Conservation (phyloP, 2,329 filamentous ascomycete genomes). For the Endothia cerciana region DNA sequence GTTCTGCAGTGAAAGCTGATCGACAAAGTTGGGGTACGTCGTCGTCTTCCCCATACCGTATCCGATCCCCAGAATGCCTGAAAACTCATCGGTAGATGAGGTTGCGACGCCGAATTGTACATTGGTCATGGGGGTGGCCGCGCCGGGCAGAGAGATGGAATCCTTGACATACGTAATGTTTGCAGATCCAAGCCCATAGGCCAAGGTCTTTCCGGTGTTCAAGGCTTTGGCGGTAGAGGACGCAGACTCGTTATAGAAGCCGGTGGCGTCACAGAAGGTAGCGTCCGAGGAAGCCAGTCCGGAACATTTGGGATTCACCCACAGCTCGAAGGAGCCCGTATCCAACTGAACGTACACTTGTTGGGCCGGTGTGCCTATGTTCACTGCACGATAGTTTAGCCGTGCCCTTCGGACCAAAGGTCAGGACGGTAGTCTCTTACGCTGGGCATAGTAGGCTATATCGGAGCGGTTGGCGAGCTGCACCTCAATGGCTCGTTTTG, state of each 20-base stretch:
- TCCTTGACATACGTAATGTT: conserved; percentile 55
- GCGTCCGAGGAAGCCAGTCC: conserved; percentile 46
- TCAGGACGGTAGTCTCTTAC: conserved; percentile 33
- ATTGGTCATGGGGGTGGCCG: conserved; percentile 46
- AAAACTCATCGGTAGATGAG: conserved; percentile 49
- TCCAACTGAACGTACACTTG: conserved; percentile 59
- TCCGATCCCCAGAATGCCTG: conserved; percentile 75
- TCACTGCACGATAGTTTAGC: conserved; percentile 42
- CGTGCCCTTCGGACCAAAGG: conserved; percentile 32
- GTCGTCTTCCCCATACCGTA: conserved; percentile 58
- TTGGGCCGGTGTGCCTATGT: conserved; percentile 59
- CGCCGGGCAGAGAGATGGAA: conserved; percentile 47
- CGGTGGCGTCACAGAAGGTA: conserved; percentile 50
- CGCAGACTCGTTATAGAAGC: conserved; percentile 46
- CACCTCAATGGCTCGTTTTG: conserved; percentile 48
- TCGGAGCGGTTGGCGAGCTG: conserved; percentile 55
- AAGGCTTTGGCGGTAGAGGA: conserved; percentile 46
- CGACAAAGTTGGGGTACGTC: conserved; percentile 55
- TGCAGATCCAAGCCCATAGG: conserved; percentile 56
- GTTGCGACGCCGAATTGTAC: conserved; percentile 71
- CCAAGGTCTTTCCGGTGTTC: conserved; percentile 44
- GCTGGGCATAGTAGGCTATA: conserved; percentile 52
- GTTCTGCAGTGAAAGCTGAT: conserved; percentile 53
- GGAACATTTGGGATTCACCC: conserved; percentile 65
- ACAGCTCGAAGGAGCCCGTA: conserved; percentile 64